A percentile compares a stretch with the other conserved stretches of the same genome.
Conservation (phyloP, 2,329 filamentous ascomycete genomes). For the Diaporthe ampelina region DNA sequence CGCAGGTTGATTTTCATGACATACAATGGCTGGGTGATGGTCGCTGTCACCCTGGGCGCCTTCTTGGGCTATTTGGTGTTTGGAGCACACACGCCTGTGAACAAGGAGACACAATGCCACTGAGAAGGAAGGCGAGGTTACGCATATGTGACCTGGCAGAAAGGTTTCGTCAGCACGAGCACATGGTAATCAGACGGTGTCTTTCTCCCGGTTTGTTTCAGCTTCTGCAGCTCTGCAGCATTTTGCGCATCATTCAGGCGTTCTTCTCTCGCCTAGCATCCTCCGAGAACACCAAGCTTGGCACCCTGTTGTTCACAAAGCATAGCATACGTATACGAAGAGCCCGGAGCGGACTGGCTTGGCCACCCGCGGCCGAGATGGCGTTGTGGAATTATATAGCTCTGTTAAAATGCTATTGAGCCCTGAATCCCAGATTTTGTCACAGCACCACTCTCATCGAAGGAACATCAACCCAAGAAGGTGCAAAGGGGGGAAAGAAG, state of each 20-base stretch:
- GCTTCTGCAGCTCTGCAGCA: neutral
- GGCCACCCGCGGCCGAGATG: neutral
- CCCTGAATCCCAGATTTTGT: neutral
- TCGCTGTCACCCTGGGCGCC: constrained; percentile 88
- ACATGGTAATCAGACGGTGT: neutral
- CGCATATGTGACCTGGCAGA: neutral
- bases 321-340: constrained; percentile 14
- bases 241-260: neutral
- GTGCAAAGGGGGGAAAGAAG: neutral
- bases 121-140: constrained; percentile 54
- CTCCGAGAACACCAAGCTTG: neutral
- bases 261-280: neutral
- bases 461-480: neutral
- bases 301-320: neutral
- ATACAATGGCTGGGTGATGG: constrained; percentile 99
- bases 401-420: neutral
- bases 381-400: neutral
- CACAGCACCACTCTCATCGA: neutral
- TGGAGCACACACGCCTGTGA: constrained; percentile 76
- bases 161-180: neutral
- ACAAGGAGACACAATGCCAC: constrained; percentile 93
- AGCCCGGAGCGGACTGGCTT: neutral
- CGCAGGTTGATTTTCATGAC: constrained; percentile 98
- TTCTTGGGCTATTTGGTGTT: constrained; percentile 91
- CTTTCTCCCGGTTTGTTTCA: neutral